Evolutionary conservation across 257 asterid genomes (phyloP), one percentile per base, ranked within the genome.

Genomic region (Asclepias syriaca): DNA sequence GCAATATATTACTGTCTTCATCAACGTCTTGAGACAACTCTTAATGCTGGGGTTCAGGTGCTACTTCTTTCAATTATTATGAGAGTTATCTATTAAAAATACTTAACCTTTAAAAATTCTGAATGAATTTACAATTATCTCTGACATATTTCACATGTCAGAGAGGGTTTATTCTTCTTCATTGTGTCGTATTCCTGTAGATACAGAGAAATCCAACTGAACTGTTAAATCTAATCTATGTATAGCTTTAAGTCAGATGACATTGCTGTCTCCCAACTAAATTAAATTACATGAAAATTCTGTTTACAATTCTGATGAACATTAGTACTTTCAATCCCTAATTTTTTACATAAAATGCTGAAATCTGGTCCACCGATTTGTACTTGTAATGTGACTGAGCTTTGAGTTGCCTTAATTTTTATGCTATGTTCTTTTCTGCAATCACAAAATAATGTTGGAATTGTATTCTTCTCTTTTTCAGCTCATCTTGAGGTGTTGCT

Each of bases 1-100:
- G 89, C 98, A 71, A 65, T 92, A 66, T 90, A 85, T 65, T 92
- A 83, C 82, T 95, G 99, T 80, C 96, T 95, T 77, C 97, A 78
- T 83, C 97, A 92, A 77, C 96, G 94, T 65, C 82, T 83, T 18
- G 99, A 92, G 85, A 79, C 85, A 72, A 88, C 91, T 80, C 84
- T 90, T 43, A 72, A 65, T 79, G 85, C 96, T 75, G 89, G 81
- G 61, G 73, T 90, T 68, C 99, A 92, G 99, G 98, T 95, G 77
- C 66, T 21, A 72, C 27, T 45, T 57, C 59, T 54, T 71, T 15
- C 37, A 43, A 1, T 8, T 32, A 5, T 63, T 46, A 14, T 77
- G 51, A 43, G 24, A 63, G 39, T 66, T 22, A 21, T 29, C 19
- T 64, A 10, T 15, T 14, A 45, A 9, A 8, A 48, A 54, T 58